Conservation (phyloP, 768 basidiomycete genomes). For the Trametes punicea region DNA sequence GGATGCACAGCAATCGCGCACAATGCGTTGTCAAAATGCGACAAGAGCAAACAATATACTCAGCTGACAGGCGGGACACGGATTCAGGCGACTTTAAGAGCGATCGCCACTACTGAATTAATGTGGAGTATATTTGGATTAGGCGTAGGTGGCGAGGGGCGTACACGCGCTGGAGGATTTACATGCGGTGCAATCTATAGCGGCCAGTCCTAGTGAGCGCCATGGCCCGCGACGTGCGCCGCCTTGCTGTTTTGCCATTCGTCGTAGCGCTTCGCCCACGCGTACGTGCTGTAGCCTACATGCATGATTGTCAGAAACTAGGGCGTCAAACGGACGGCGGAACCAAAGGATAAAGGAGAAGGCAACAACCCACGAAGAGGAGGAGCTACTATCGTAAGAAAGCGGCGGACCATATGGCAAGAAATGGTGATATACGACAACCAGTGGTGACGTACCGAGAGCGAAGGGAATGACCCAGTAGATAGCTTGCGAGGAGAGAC, state of each 20-base stretch:
- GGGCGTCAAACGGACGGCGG: too few relatives aligned
- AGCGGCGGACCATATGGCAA: too few relatives aligned
- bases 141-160: not conserved
- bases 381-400: too few relatives aligned
- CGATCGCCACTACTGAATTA: not conserved
- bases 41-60: too few relatives aligned
- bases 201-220: conserved; percentile 7
- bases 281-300: conserved; percentile 73
- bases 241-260: conserved; percentile 75
- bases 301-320: not conserved
- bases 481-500: conserved; percentile 67
- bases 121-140: not conserved
- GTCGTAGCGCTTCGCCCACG: conserved; percentile 73
- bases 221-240: conserved; percentile 56
- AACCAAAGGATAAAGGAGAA: too few relatives aligned
- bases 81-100: too few relatives aligned
- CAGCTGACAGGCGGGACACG: not conserved
- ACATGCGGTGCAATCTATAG: conserved; percentile 5
- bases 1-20: not conserved
- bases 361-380: too few relatives aligned
- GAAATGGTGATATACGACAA: too few relatives aligned
- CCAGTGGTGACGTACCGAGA: conserved; percentile 49
- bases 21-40: not conserved
- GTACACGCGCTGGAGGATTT: not conserved
- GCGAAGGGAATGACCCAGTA: conserved; percentile 81